Evolutionary conservation across 805 yeast genomes (phyloP), one percentile per base, ranked within the genome.

Genomic region (Kuraishia ogatae): DNA sequence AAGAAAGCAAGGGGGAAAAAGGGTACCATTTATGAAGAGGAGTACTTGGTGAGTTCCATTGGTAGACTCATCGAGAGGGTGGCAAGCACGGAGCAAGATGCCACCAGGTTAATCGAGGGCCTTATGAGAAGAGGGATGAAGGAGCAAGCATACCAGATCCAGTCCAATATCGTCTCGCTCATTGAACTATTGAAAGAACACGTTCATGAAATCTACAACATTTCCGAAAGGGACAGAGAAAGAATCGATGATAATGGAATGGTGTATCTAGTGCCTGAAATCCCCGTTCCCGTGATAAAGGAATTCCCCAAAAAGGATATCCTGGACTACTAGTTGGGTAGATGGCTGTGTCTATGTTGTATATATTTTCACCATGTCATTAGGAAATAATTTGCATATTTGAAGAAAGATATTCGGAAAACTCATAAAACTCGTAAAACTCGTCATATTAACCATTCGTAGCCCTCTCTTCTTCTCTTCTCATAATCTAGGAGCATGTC

Each of bases 21-120:
- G 73, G 98, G 98, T 51, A 93, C 97, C 6, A 87, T 94, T 21
- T 94, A 94, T 65, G 99, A 94, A 69, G 99, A 94, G 68, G 98
- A 94, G 68, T 94, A 94, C 68, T 79, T 94, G 55, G 85, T 94
- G 51, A 83, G 82, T 61, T 92, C 97, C 2, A 83, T 89, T 56
- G 94, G 96, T 2, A 83, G 99, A 66, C 77, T 94, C 66, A 71
- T 90, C 39, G 97, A 90, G 55, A 81, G 99, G 62, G 71, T 94
- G 56, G 80, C 82, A 50, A 83, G 80, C 60, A 87, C 96, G 0
- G 80, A 81, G 60, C 75, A 82, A 0, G 99, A 94, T 63, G 92
- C 94, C 1, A 63, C 79, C 21, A 78, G 79, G 58, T 76, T 94
- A 58, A 80, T 91, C 47, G 93, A 87, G 60, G 93, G 86, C 0